Evolutionary conservation across 1,284 basidiomycete genomes (phyloP).

Genomic region (Microbotryomycetes sp.): DNA sequence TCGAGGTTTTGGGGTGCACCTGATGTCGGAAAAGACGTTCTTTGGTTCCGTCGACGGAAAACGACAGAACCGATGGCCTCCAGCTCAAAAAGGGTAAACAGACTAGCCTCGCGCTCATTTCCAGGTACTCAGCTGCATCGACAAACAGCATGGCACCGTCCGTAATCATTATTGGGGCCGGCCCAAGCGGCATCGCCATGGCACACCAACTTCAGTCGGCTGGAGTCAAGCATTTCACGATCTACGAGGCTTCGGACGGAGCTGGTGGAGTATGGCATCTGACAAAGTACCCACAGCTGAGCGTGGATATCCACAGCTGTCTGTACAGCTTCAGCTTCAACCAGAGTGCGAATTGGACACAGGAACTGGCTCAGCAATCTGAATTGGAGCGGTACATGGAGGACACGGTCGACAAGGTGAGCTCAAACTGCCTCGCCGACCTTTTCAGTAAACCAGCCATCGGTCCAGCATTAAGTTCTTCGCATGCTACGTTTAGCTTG

Average conservation of each 20-base stretch:
- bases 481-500: neutral
- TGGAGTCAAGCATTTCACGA: neutral
- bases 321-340: neutral
- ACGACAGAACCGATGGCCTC: too few relatives aligned
- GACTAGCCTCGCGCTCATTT: too few relatives aligned
- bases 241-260: neutral
- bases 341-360: neutral
- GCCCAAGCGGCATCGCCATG: neutral
- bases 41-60: too few relatives aligned
- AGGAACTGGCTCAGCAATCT: neutral
- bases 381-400: neutral
- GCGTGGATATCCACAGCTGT: neutral
- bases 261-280: neutral
- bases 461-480: too few relatives aligned
- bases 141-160: conserved; percentile 14
- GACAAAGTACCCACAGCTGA: neutral
- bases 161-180: conserved; percentile 8
- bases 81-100: too few relatives aligned
- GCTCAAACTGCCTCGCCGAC: neutral
- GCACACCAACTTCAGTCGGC: neutral
- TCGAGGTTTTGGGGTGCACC: too few relatives aligned
- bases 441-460: neutral
- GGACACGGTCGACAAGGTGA: neutral
- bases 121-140: too few relatives aligned
- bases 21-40: too few relatives aligned